Evolutionary conservation across 306 rosid species (phyloP), one percentile per base, ranked within the genome.

Genomic region (Spatholobus suberectus): DNA sequence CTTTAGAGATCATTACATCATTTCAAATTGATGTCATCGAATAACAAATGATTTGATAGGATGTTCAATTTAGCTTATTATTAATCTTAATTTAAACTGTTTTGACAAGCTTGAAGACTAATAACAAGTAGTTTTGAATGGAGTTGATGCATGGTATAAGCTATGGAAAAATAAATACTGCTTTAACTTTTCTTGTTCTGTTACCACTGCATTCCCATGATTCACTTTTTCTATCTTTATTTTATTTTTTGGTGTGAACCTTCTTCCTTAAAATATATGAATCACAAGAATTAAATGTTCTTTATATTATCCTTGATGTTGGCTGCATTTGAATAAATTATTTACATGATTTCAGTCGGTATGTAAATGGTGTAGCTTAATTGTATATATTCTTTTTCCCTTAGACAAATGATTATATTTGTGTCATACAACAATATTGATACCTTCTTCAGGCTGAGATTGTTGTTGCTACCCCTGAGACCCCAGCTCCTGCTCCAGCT

Each of bases 371-470:
- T 0, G 6, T 6, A 13, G 12, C 23, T 75, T 55, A 0, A 23
- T 61, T 65, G 23, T 18, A 9, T 37, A 17, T 14, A 35, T 12
- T 9, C 5, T 57, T 21, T 12, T 77, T 0, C 7, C 17, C 15
- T 52, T 17, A 6, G 10, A 38, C 23, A 29, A 40, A 20, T 21
- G 29, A 77, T 77, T 77, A 12, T 61, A 26, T 61, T 61, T 61
- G 5, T 41, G 9, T 24, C 47, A 58, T 57, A 44, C 18, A 43
- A 37, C 46, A 80, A 71, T 13, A 41, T 26, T 47, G 73, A 9
- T 26, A 49, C 24, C 29, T 72, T 79, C 29, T 72, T 79, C 34
- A 88, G 89, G 89, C 69, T 49, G 34, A 69, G 26, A 75, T n/a
- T 14, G 15, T 7, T 67, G 70, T 35, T 15, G 40, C 77, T 8